Base-by-base conservation (phyloP, 306 rosid genomes). In the Vigna hirtella region DNA sequence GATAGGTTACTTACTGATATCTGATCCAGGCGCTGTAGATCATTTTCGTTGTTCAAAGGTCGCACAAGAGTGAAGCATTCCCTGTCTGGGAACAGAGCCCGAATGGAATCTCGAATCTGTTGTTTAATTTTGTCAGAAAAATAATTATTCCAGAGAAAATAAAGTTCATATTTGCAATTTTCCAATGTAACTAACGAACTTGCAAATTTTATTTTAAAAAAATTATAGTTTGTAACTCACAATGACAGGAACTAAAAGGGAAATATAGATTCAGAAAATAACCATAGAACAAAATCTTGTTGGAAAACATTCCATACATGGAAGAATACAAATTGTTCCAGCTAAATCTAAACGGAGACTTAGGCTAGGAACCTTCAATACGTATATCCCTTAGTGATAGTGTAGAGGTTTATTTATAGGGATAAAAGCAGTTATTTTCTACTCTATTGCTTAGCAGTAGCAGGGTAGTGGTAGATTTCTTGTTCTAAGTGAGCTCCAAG, bases 1-100 rank as follows among this genome's bases (percentile, higher is more conserved):
- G 55, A 53, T 52, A 53, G 53, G 61, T 47, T 72, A 85, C 94
- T 81, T 26, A 91, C 98, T 71, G 84, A 76, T 81, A 91, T 96
- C 88, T 91, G 91, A 81, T 93, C 99, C 80, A 96, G 88, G 79
- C 92, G 79, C 82, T 89, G 99, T 9, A 93, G 97, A 64, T 93
- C 98, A 79, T 77, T 86, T 87, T 96, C 99, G 7, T 87, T 85
- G 82, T 93, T 90, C 84, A 96, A 84, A 72, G 99, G 99, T 57
- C 98, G 93, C 77, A 90, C 93, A 45, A 96, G 98, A 38, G 98
- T 87, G 91, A 93, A 93, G 81, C 99, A 96, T 72, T 96, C 99
- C 87, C 98, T 83, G 50, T 96, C 97, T 2, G 97, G 99, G 86
- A 96, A 96, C 59, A 96, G 83, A 84, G 98, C 97, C 78, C 95